phyloP scores from a whole-genome alignment of 306 rosid genomes.

The Luffa acutangula region DNA sequence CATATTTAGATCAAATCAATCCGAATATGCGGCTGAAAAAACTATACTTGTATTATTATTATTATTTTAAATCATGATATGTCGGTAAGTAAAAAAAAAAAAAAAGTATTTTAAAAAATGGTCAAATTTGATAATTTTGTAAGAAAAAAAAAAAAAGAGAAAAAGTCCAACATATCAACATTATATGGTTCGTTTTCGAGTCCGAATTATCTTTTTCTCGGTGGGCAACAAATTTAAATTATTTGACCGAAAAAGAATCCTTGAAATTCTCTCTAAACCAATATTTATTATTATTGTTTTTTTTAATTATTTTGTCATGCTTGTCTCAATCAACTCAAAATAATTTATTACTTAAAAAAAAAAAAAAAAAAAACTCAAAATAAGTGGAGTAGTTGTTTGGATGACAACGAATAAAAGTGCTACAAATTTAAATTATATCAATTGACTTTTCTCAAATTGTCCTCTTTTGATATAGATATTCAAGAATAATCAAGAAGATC shows the following conservation, averaged over 20 bases:
- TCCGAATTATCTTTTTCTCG: background rate
- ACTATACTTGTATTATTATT: too few relatives aligned
- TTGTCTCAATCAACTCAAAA: background rate
- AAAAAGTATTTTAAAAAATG: background rate
- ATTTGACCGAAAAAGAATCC: background rate
- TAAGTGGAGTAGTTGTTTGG: background rate
- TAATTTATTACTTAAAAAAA: background rate
- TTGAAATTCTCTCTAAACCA: background rate
- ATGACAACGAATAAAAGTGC: background rate
- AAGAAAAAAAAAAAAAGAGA: background rate
- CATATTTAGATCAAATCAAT: too few relatives aligned
- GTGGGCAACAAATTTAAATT: background rate
- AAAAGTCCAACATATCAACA: too few relatives aligned
- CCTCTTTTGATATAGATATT: too few relatives aligned
- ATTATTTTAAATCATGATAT: too few relatives aligned
- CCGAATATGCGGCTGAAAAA: background rate
- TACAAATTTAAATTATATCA: background rate
- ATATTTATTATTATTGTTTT: background rate
- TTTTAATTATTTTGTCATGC: background rate
- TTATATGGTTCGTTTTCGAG: background rate
- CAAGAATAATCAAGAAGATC: too few relatives aligned
- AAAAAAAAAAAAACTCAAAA: too few relatives aligned
- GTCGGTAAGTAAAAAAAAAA: background rate
- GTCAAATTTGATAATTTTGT: background rate
- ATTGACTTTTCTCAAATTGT: too few relatives aligned